Percentiles rank a stretch among this genome's conserved stretches.
Evolutionary conservation across 768 basidiomycete genomes (phyloP).

Genomic region (Cyathus striatus): DNA sequence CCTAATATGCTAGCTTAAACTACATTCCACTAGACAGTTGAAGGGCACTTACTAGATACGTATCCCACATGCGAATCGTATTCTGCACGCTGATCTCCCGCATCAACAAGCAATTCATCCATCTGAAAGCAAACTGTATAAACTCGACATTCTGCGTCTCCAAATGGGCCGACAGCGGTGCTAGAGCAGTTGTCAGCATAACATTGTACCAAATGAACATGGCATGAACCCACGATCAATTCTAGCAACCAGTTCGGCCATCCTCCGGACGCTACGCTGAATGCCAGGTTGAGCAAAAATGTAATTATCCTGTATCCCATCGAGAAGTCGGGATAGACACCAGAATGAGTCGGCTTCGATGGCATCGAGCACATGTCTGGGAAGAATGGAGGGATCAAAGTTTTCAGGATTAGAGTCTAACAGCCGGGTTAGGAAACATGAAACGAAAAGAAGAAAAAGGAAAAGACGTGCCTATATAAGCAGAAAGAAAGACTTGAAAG

Average conservation of each 20-base stretch:
- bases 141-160: slow-evolving; percentile 93
- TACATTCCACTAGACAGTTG: no score
- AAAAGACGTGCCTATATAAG: slow-evolving; percentile 74
- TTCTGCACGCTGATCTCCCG: slow-evolving; percentile 95
- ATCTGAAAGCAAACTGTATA: slow-evolving; percentile 99
- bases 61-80: slow-evolving; percentile 99
- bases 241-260: slow-evolving; percentile 88
- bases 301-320: slow-evolving; percentile 98
- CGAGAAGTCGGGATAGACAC: slow-evolving; percentile 92
- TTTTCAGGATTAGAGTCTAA: slow-evolving; percentile 87
- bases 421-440: slow-evolving; percentile 5
- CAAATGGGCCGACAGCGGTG: slow-evolving; percentile 83
- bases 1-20: no score
- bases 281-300: slow-evolving; percentile 97
- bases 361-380: slow-evolving; percentile 67
- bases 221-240: slow-evolving; percentile 63
- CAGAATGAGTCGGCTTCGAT: slow-evolving; percentile 98
- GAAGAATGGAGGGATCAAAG: slow-evolving; percentile 77
- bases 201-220: not conserved
- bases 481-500: slow-evolving; percentile 93
- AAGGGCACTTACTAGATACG: slow-evolving; percentile 73
- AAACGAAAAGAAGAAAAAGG: not conserved
- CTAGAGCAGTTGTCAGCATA: no score
- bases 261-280: slow-evolving; percentile 85
- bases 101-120: slow-evolving; percentile 99